Evolutionary conservation across 768 basidiomycete genomes (phyloP), one percentile per base, ranked within the genome.

Genomic region (Boletus coccyginus): DNA sequence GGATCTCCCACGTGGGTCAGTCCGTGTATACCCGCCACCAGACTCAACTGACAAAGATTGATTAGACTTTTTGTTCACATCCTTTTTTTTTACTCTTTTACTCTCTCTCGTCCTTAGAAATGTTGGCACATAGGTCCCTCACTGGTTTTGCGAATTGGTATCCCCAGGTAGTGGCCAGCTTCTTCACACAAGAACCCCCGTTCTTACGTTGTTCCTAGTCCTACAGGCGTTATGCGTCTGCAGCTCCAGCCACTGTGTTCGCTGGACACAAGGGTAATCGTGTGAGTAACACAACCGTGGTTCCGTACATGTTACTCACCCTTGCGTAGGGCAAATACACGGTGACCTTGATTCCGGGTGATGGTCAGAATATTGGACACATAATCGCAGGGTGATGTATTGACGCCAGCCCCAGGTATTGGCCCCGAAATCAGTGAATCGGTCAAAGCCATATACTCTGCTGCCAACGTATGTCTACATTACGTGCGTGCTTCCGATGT

Each of bases 361-460:
- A 98, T 71, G 95, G 95, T 95, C 56, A 70, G 70, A 35, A 29
- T 39, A 7, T 68, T 14, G 31, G 57, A 36, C 46, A 52, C 45
- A 52, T 55, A 36, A 52, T 35, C 29, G 42, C 52, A 45, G 41
- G 38, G 53, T 49, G 42, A 38, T 53, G 38, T 17, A 41, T 51
- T 68, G 59, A 67, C 61, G 46, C 62, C 56, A 56, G 32, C 19
- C 16, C 19, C 65, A 95, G 95, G 96, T 72, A 99, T 99, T 78
- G 97, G 97, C 44, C 95, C 97, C 38, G 97, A 99, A 79, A 98
- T 99, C 66, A 91, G 93, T 75, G 82, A 97, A 80, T 88, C 94
- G 61, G 87, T 99, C 68, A 97, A 96, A 77, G 78, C 85, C 60
- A 98, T 99, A 70, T 98, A 96, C 74, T 76, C 78, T 38, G 89